phyloP scores from a whole-genome alignment of 257 asterid genomes.

The Fraxinus cuspidata region DNA sequence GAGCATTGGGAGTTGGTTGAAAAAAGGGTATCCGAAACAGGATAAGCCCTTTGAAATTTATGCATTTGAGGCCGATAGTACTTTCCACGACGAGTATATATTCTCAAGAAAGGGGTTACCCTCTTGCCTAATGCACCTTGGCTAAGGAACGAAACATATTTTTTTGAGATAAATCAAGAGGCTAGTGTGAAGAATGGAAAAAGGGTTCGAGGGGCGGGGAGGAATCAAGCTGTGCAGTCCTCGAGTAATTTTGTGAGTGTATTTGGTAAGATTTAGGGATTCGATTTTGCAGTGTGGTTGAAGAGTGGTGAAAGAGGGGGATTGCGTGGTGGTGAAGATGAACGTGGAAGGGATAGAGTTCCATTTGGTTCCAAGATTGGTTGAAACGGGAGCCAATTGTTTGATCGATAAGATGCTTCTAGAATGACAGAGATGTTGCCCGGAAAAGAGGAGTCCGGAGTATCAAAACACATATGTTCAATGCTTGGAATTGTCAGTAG shows the following conservation, averaged over 20 bases:
- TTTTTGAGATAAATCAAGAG: constrained; percentile 49
- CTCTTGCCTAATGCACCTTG: constrained; percentile 66
- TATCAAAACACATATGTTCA: constrained; percentile 77
- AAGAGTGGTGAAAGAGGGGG: constrained; percentile 64
- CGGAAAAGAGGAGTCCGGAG: constrained; percentile 79
- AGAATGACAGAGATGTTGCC: constrained; percentile 97
- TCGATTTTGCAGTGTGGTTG: constrained; percentile 90
- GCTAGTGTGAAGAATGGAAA: constrained; percentile 37
- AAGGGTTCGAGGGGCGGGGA: constrained; percentile 68
- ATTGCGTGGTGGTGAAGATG: constrained; percentile 95
- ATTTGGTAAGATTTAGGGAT: constrained; percentile 70
- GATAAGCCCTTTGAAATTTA: constrained; percentile 54
- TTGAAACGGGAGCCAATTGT: constrained; percentile 82
- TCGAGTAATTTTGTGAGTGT: constrained; percentile 42
- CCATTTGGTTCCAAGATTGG: constrained; percentile 79
- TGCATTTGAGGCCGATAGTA: constrained; percentile 57
- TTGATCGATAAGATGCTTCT: constrained; percentile 88
- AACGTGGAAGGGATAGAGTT: constrained; percentile 98
- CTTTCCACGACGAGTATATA: constrained; percentile 46
- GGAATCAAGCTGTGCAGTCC: constrained; percentile 83
- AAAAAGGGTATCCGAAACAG: constrained; percentile 61
- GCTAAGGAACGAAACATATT: constrained; percentile 62
- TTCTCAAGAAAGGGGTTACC: constrained; percentile 38
- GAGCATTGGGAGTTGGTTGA: constrained; percentile 71
- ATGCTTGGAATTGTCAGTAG: constrained; percentile 63